Evolutionary conservation across 768 basidiomycete species (phyloP).

Genomic region (Termitomyces sp.): DNA sequence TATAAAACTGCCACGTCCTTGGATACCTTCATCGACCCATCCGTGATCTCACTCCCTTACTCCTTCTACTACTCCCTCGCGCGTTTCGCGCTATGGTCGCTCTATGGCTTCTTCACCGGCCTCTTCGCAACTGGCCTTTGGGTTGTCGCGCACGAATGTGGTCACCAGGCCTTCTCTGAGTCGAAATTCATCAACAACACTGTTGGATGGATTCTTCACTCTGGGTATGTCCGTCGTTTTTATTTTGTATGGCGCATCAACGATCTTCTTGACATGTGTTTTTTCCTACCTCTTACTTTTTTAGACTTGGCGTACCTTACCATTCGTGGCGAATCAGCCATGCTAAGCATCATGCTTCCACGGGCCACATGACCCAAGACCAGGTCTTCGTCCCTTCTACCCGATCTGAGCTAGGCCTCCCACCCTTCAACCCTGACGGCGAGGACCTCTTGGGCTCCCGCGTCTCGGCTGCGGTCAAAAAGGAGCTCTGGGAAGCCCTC

Average conservation of each 20-base stretch:
- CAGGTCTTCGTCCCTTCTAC: slow-evolving; percentile 94
- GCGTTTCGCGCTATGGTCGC: slow-evolving; percentile 65
- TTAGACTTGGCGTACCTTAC: slow-evolving; percentile 89
- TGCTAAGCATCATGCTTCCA: slow-evolving; percentile 92
- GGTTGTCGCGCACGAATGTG: slow-evolving; percentile 94
- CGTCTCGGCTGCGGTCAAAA: slow-evolving; percentile 60
- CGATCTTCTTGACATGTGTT: slow-evolving; percentile 19
- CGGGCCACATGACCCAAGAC: slow-evolving; percentile 89
- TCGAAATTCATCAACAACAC: slow-evolving; percentile 88
- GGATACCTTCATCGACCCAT: slow-evolving; percentile 57
- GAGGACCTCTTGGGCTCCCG: slow-evolving; percentile 63
- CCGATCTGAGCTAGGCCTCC: slow-evolving; percentile 65
- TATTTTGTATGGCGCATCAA: not conserved
- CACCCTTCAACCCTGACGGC: slow-evolving; percentile 58
- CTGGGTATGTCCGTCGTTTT: slow-evolving; percentile 47
- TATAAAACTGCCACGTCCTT: slow-evolving; percentile 65
- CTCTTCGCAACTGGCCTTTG: slow-evolving; percentile 90
- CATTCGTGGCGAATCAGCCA: slow-evolving; percentile 96
- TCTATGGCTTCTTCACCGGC: slow-evolving; percentile 80
- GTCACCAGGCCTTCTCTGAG: slow-evolving; percentile 94
- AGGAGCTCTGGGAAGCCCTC: slow-evolving; percentile 78
- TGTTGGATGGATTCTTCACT: slow-evolving; percentile 91
- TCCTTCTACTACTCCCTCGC: slow-evolving; percentile 59
- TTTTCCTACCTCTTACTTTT: slow-evolving; percentile 3
- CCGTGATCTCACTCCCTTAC: slow-evolving; percentile 47